Conservation (phyloP, 139 green algal species). For the Pseudopediastrum boryanum region DNA sequence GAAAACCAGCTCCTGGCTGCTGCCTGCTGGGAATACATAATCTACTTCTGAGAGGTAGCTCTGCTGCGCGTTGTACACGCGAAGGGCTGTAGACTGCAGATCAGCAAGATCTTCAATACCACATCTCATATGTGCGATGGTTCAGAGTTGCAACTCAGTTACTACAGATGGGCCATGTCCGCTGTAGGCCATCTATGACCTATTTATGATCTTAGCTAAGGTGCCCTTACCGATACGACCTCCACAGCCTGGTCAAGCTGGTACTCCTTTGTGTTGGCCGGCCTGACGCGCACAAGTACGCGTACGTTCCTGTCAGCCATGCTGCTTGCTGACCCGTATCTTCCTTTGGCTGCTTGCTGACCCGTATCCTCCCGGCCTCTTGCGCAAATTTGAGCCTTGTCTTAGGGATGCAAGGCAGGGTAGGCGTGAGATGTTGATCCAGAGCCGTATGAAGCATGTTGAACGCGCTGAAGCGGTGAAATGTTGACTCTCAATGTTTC, state of each 20-base stretch:
- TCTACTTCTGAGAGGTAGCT: conserved; percentile 12
- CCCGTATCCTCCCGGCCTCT: no score
- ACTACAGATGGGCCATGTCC: no score
- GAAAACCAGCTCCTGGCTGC: conserved; percentile 46
- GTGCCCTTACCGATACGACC: conserved; percentile 34
- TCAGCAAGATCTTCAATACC: neutral
- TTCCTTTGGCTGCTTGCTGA: no score
- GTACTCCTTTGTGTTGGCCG: conserved; percentile 55
- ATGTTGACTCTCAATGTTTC: no score
- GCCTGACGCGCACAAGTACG: conserved; percentile 58
- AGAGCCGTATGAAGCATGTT: no score
- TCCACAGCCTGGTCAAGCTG: conserved; percentile 51
- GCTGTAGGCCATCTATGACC: neutral
- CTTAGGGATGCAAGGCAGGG: no score
- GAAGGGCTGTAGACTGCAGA: conserved; percentile 23
- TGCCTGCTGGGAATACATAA: conserved; percentile 11
- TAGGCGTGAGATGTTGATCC: no score
- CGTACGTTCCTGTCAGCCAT: conserved; percentile 6
- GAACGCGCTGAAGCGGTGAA: no score
- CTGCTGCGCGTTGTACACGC: neutral
- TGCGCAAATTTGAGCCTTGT: no score
- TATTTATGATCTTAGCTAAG: neutral
- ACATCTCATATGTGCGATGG: neutral
- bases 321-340: neutral
- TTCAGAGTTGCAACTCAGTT: neutral